A percentile compares a stretch with the other conserved stretches of the same genome.
phyloP scores from a whole-genome alignment of 1,284 basidiomycete species.

The Sphagnurus paluster region DNA sequence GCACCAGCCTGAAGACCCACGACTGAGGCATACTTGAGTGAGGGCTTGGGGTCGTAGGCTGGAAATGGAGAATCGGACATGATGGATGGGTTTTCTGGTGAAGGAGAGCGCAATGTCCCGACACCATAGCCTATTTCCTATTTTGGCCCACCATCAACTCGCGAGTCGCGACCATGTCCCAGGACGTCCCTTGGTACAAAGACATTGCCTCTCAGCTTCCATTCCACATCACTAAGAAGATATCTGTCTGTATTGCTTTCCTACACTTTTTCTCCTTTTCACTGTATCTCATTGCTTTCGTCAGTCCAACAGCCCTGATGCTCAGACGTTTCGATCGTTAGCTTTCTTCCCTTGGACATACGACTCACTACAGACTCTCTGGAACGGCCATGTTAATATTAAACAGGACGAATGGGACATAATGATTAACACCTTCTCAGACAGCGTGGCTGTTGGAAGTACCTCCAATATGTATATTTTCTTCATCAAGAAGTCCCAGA shows the following conservation, averaged over 20 bases:
- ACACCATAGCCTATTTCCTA: slow-evolving; percentile 16
- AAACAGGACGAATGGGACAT: slow-evolving; percentile 40
- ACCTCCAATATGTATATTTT: slow-evolving; percentile 38
- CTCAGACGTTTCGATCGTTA: slow-evolving; percentile 32
- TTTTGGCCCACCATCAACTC: slow-evolving; percentile 11
- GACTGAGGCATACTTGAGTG: slow-evolving; percentile 59
- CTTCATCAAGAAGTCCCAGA: slow-evolving; percentile 32
- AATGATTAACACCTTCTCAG: slow-evolving; percentile 46
- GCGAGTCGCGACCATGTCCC: slow-evolving; percentile 4
- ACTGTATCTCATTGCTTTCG: slow-evolving; percentile 1
- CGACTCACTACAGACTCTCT: slow-evolving; percentile 45
- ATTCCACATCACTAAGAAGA: slow-evolving; percentile 35
- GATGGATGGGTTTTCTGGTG: slow-evolving; percentile 26
- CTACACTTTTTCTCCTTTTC: slow-evolving; percentile 6
- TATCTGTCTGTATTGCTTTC: slow-evolving; percentile 26
- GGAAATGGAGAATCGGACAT: slow-evolving; percentile 35
- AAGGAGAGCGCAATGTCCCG: slow-evolving; percentile 18
- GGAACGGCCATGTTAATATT: slow-evolving; percentile 41
- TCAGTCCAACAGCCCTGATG: slow-evolving; percentile 24
- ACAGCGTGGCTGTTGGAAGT: slow-evolving; percentile 52
- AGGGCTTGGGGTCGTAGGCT: slow-evolving; percentile 57
- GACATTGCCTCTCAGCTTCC: slow-evolving; percentile 32
- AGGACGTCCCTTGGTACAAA: slow-evolving; percentile 41
- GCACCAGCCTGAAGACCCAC: slow-evolving; percentile 70
- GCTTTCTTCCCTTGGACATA: slow-evolving; percentile 61